A percentile compares a stretch with the other conserved stretches of the same genome.
phyloP scores from a whole-genome alignment of 352 stramenopile genomes.

The Phytophthora tentaculata region DNA sequence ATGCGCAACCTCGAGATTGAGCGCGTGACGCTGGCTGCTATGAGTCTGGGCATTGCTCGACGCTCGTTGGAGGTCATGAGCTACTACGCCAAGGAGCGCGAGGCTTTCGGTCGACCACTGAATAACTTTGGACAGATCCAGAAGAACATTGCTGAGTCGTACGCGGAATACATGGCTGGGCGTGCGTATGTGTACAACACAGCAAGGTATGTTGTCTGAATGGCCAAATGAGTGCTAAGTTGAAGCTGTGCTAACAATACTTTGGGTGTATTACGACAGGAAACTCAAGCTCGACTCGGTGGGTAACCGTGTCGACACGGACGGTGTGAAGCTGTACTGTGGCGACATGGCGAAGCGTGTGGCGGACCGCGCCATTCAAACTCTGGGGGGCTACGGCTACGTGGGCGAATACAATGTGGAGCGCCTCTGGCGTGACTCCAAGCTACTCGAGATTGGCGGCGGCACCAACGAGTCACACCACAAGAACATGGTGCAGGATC shows the following conservation, averaged over 20 bases:
- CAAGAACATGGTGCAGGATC: slow-evolving; percentile 97
- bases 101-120: slow-evolving; percentile 95
- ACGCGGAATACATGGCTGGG: slow-evolving; percentile 98
- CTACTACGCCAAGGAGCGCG: slow-evolving; percentile 90
- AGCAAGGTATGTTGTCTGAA: slow-evolving; percentile 74
- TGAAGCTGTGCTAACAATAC: not conserved
- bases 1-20: slow-evolving; percentile 99
- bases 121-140: slow-evolving; percentile 95
- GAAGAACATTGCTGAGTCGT: slow-evolving; percentile 97
- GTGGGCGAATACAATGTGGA: slow-evolving; percentile 99
- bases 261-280: slow-evolving; percentile 46
- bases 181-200: slow-evolving; percentile 97
- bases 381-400: slow-evolving; percentile 98
- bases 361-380: slow-evolving; percentile 97
- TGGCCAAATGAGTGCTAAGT: not conserved
- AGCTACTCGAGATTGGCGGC: slow-evolving; percentile 99
- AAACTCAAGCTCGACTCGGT: slow-evolving; percentile 94
- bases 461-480: slow-evolving; percentile 99
- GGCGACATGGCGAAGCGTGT: slow-evolving; percentile 97
- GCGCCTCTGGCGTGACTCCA: slow-evolving; percentile 98
- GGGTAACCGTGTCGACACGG: slow-evolving; percentile 97
- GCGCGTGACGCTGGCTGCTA: slow-evolving; percentile 96
- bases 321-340: slow-evolving; percentile 99
- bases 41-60: slow-evolving; percentile 96
- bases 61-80: slow-evolving; percentile 98